phyloP scores from a whole-genome alignment of 192 early-diverging fungal genomes.

The Chytriomyces confervae region DNA sequence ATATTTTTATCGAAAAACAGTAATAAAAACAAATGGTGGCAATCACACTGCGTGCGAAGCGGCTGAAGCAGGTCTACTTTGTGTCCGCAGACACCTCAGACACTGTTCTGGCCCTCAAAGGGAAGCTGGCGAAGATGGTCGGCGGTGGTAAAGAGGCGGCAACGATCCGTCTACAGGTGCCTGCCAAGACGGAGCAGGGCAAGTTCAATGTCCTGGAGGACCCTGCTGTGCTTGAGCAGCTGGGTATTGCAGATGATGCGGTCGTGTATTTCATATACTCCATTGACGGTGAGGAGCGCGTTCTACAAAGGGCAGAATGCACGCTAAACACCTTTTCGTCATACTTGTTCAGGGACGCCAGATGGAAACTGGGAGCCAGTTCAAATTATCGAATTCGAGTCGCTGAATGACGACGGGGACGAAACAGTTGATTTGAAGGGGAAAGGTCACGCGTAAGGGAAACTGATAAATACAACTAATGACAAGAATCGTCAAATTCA shows the following conservation, averaged over 20 bases:
- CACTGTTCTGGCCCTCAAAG: slow-evolving; percentile 47
- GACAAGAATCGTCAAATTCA: not conserved
- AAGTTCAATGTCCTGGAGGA: slow-evolving; percentile 50
- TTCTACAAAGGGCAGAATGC: slow-evolving; percentile 4
- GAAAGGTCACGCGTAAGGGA: slow-evolving; percentile 36
- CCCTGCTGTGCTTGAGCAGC: slow-evolving; percentile 49
- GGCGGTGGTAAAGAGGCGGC: slow-evolving; percentile 36
- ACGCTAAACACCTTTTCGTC: not conserved
- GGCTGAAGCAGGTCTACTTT: slow-evolving; percentile 51
- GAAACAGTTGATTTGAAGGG: slow-evolving; percentile 40
- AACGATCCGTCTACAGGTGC: slow-evolving; percentile 38
- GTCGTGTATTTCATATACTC: slow-evolving; percentile 44
- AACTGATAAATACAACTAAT: slow-evolving; percentile 19
- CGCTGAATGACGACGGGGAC: slow-evolving; percentile 46
- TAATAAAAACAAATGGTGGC: slow-evolving; percentile 5
- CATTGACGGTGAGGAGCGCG: slow-evolving; percentile 20
- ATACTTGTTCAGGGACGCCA: slow-evolving; percentile 3
- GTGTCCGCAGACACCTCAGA: slow-evolving; percentile 38
- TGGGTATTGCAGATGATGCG: slow-evolving; percentile 46
- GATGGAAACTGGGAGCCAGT: slow-evolving; percentile 54
- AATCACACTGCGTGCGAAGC: slow-evolving; percentile 46
- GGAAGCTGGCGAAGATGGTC: slow-evolving; percentile 34
- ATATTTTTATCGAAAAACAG: not conserved
- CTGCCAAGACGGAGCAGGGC: slow-evolving; percentile 21
- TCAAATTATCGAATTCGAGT: slow-evolving; percentile 51